Conservation (phyloP, 352 stramenopile species). For the Ophiocytium majus region DNA sequence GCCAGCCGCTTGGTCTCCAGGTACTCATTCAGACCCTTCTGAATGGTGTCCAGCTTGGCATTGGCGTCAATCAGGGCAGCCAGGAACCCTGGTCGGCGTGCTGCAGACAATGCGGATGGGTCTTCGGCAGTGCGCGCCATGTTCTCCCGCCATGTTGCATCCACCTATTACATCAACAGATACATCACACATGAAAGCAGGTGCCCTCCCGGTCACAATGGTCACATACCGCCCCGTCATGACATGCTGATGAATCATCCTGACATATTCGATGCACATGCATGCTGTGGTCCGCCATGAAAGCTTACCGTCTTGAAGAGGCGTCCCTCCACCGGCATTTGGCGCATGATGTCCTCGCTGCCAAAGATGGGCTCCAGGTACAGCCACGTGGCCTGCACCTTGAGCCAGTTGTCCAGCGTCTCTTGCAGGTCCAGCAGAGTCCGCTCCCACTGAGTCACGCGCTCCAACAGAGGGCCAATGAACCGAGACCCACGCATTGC, state of each 20-base stretch:
- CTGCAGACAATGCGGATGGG: conserved; percentile 71
- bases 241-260: too few species aligned
- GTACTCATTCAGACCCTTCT: conserved; percentile 87
- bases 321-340: conserved; percentile 78
- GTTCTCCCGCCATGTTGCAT: conserved; percentile 76
- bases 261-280: too few species aligned
- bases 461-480: conserved; percentile 61
- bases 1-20: conserved; percentile 80
- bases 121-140: conserved; percentile 77
- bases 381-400: conserved; percentile 85
- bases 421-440: conserved; percentile 80
- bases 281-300: too few species aligned
- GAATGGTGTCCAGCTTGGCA: conserved; percentile 83
- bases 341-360: conserved; percentile 84
- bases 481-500: conserved; percentile 61
- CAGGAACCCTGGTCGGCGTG: conserved; percentile 71
- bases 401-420: conserved; percentile 89
- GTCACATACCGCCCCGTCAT: too few species aligned
- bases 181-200: too few species aligned
- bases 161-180: too few species aligned
- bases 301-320: conserved; percentile 15
- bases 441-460: conserved; percentile 80
- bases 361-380: conserved; percentile 88
- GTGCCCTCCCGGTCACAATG: too few species aligned
- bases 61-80: conserved; percentile 74